Evolutionary conservation across 768 basidiomycete genomes (phyloP).

Genomic region (Podaxis sp.): DNA sequence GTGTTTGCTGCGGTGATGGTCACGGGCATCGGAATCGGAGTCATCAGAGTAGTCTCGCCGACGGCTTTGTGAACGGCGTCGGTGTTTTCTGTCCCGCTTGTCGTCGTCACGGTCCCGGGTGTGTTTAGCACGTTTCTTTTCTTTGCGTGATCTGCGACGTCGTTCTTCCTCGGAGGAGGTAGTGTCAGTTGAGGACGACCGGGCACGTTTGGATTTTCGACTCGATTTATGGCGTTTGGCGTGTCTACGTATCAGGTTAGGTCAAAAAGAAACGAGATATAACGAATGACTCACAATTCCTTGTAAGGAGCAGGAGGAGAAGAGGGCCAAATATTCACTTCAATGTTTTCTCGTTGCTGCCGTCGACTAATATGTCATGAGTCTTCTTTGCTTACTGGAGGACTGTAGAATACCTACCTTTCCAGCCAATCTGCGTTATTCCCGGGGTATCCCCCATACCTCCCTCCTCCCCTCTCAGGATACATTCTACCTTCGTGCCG

Average conservation of each 20-base stretch:
- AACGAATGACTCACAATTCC: constrained; percentile 52
- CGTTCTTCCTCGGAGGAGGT: constrained; percentile 57
- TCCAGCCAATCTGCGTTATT: constrained; percentile 58
- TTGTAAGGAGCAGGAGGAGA: constrained; percentile 52
- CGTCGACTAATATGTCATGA: background rate
- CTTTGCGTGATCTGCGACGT: constrained; percentile 53
- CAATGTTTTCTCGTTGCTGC: constrained; percentile 53
- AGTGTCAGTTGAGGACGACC: constrained; percentile 46
- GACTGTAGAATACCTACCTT: constrained; percentile 40
- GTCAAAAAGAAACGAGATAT: background rate
- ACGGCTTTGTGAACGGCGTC: constrained; percentile 13
- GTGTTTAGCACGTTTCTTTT: constrained; percentile 52
- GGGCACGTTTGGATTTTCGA: constrained; percentile 57
- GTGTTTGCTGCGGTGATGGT: constrained; percentile 20
- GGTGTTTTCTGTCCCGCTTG: constrained; percentile 32
- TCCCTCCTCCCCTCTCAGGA: constrained; percentile 34
- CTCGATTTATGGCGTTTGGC: constrained; percentile 41
- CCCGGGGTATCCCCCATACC: constrained; percentile 15
- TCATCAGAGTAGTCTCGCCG: constrained; percentile 18
- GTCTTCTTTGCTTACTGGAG: background rate
- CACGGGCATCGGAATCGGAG: constrained; percentile 35
- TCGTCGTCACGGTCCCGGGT: constrained; percentile 37
- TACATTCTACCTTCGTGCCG: constrained; percentile 49
- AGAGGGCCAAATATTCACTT: constrained; percentile 71
- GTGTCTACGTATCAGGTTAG: constrained; percentile 36